phyloP scores from a whole-genome alignment of 805 yeast genomes.

The Saccharomycopsis oosterbeekiorum region DNA sequence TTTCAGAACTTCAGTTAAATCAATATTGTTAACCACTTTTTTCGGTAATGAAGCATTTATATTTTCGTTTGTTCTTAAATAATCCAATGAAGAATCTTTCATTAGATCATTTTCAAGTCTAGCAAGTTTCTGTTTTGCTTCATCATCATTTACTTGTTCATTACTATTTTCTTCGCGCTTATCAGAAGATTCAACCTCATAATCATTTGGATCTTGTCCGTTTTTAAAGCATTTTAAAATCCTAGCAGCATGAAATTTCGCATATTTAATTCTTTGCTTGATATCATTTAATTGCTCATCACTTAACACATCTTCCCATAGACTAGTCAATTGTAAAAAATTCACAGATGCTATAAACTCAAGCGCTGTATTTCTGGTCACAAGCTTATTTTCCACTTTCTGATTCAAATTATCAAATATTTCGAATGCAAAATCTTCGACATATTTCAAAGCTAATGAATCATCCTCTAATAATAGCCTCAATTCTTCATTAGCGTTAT shows the following conservation, averaged over 20 bases:
- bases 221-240: conserved; percentile 39
- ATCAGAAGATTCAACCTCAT: conserved; percentile 28
- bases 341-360: conserved; percentile 45
- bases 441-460: conserved; percentile 44
- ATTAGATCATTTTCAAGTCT: conserved; percentile 7
- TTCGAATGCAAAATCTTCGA: conserved; percentile 46
- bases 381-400: conserved; percentile 36
- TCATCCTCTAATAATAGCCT: conserved; percentile 48
- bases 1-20: background rate
- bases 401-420: conserved; percentile 45
- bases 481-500: conserved; percentile 28
- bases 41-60: background rate
- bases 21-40: background rate
- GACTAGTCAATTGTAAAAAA: conserved; percentile 40
- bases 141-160: background rate
- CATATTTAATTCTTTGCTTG: conserved; percentile 41
- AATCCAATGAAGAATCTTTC: conserved; percentile 7
- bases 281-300: conserved; percentile 17
- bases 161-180: conserved; percentile 4
- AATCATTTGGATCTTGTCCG: conserved; percentile 51
- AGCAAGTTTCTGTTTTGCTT: background rate
- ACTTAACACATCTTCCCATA: conserved; percentile 29
- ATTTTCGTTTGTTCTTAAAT: background rate
- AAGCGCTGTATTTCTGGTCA: conserved; percentile 37
- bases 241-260: conserved; percentile 53